These are phyloP conservation scores for Chrysoporthe austroafricana DNA, from an alignment of 2,329 filamentous ascomycete genomes.

Conservation along the genomic window DNA sequence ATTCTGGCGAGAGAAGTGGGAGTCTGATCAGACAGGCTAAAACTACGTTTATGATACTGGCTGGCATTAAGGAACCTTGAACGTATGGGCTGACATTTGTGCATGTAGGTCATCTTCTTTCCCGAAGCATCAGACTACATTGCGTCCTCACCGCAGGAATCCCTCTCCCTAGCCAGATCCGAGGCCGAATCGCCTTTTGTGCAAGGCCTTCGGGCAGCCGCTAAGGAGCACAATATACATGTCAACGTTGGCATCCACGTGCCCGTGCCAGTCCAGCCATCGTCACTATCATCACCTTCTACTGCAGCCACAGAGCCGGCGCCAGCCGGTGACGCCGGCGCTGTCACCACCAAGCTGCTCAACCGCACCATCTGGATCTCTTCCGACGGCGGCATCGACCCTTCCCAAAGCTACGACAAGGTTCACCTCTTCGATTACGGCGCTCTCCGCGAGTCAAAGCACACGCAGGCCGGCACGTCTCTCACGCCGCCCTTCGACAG, in stretches of 20 bases:
- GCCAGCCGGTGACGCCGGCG: conserved; percentile 1
- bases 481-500: conserved; percentile 75
- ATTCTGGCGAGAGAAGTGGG: neutral
- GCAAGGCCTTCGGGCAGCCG: conserved; percentile 70
- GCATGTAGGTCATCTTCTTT: conserved; percentile 66
- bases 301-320: neutral
- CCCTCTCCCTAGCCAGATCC: conserved; percentile 70
- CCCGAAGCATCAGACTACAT: conserved; percentile 94
- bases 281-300: conserved; percentile 30
- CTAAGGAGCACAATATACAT: conserved; percentile 64
- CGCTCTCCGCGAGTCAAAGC: conserved; percentile 42
- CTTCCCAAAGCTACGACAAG: conserved; percentile 72
- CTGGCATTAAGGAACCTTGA: neutral
- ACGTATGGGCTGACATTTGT: neutral
- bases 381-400: conserved; percentile 46
- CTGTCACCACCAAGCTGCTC: conserved; percentile 44
- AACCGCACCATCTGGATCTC: conserved; percentile 60
- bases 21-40: neutral
- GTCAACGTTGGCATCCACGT: conserved; percentile 92
- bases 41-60: neutral
- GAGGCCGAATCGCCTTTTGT: conserved; percentile 73
- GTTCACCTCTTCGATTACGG: conserved; percentile 84
- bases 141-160: conserved; percentile 67
- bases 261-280: conserved; percentile 50
- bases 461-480: conserved; percentile 53